Conservation (phyloP, 441 rosid genomes). For the Kokia cookei region DNA sequence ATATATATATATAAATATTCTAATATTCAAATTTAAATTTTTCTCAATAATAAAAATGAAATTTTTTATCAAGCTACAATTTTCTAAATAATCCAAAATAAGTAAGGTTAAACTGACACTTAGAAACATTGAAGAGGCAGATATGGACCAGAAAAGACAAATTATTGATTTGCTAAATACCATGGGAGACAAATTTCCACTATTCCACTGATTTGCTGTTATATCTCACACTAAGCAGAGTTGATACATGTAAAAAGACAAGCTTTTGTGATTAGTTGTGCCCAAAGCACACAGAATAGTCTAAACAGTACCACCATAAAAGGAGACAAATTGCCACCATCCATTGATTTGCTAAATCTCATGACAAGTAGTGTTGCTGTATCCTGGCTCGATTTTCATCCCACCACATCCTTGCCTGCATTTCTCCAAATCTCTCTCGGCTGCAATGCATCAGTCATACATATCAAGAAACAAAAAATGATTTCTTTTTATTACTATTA, state of each 20-base stretch:
- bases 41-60: too few relatives aligned
- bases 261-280: constrained; percentile 11
- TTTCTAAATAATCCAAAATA: too few relatives aligned
- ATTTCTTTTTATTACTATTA: not conserved
- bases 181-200: not conserved
- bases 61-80: too few relatives aligned
- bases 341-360: constrained; percentile 19
- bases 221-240: not conserved
- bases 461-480: not conserved
- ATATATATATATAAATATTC: too few relatives aligned
- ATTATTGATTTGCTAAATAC: not conserved
- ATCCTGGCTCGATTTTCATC: constrained; percentile 85
- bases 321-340: constrained; percentile 1
- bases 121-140: too few relatives aligned
- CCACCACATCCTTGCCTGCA: constrained; percentile 91
- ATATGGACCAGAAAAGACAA: not conserved
- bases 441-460: constrained; percentile 35
- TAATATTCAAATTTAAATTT: too few relatives aligned
- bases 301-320: not conserved
- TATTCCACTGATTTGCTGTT: not conserved
- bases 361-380: constrained; percentile 73
- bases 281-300: constrained; percentile 6
- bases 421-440: constrained; percentile 85
- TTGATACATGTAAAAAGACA: not conserved
- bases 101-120: too few relatives aligned